phyloP scores from a whole-genome alignment of 352 stramenopile species.

The Phytophthora fragariaefolia region DNA sequence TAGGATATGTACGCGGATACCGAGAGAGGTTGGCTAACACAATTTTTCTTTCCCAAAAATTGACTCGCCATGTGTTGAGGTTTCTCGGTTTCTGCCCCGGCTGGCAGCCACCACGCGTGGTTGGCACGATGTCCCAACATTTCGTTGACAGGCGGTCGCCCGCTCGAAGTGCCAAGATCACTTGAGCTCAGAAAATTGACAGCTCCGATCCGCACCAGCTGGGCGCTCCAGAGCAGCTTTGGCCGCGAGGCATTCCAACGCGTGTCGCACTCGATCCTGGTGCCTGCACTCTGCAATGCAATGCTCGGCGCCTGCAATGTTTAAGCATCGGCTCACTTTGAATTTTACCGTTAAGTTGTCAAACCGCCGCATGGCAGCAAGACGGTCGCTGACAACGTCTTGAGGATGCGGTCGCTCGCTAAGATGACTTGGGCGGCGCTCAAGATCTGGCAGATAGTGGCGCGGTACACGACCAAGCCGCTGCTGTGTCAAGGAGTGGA shows the following conservation, averaged over 20 bases:
- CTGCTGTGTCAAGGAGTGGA: constrained; percentile 38
- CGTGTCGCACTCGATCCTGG: constrained; percentile 41
- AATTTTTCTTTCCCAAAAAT: neutral
- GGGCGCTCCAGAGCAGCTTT: neutral
- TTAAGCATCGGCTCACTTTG: constrained; percentile 21
- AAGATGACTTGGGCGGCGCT: constrained; percentile 25
- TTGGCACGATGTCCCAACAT: neutral
- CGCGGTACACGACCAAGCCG: constrained; percentile 31
- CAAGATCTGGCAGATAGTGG: constrained; percentile 36
- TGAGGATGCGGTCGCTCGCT: constrained; percentile 14
- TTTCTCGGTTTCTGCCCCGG: neutral
- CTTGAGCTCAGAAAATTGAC: constrained; percentile 13
- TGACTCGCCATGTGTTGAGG: neutral
- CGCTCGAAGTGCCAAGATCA: neutral
- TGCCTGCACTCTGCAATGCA: no score
- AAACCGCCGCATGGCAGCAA: constrained; percentile 3
- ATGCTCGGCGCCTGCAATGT: no score
- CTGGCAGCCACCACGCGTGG: neutral
- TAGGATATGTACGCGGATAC: no score
- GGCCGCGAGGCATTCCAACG: constrained; percentile 28
- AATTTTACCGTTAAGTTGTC: constrained; percentile 19
- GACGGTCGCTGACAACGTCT: constrained; percentile 24
- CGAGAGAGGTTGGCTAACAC: neutral
- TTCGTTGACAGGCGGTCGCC: neutral
- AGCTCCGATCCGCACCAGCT: constrained; percentile 4